Evolutionary conservation across 371 early-diverging fungal genomes (phyloP).

Genomic region (Coelomomyces lativittatus): DNA sequence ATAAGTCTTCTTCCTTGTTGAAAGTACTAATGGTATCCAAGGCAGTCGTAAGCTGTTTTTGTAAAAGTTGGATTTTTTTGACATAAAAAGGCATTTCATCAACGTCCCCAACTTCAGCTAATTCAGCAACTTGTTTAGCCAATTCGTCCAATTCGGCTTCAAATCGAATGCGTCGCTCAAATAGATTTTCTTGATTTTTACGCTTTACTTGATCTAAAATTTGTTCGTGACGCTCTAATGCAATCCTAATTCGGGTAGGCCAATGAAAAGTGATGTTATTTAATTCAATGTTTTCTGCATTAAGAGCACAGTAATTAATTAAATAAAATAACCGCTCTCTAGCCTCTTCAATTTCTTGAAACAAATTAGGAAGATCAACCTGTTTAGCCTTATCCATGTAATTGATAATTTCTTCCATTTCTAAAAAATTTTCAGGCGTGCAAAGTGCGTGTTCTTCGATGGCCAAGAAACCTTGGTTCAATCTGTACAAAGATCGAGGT

Average conservation of each 20-base stretch:
- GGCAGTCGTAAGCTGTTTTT: slow-evolving; percentile 26
- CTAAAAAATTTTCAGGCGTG: slow-evolving; percentile 33
- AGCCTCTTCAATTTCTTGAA: slow-evolving; percentile 20
- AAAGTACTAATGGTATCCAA: slow-evolving; percentile 25
- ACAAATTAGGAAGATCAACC: slow-evolving; percentile 17
- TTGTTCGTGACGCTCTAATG: slow-evolving; percentile 18
- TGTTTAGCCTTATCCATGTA: slow-evolving; percentile 19
- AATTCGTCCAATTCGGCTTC: slow-evolving; percentile 29
- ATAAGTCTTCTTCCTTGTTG: slow-evolving; percentile 38
- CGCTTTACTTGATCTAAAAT: slow-evolving; percentile 21
- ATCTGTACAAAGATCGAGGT: too few species aligned
- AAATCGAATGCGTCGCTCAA: slow-evolving; percentile 21
- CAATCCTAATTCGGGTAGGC: slow-evolving; percentile 21
- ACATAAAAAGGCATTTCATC: slow-evolving; percentile 47
- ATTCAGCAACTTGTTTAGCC: slow-evolving; percentile 25
- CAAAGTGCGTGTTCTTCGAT: slow-evolving; percentile 20
- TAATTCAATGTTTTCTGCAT: slow-evolving; percentile 19
- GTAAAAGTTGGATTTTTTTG: slow-evolving; percentile 28
- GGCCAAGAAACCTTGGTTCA: slow-evolving; percentile 1
- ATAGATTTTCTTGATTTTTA: slow-evolving; percentile 15
- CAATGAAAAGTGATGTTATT: slow-evolving; percentile 36
- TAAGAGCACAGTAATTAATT: slow-evolving; percentile 21
- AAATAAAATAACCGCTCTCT: slow-evolving; percentile 18
- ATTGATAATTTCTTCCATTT: slow-evolving; percentile 37
- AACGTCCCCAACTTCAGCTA: slow-evolving; percentile 31